Conservation (phyloP, 306 rosid species). For the Corylus americana region DNA sequence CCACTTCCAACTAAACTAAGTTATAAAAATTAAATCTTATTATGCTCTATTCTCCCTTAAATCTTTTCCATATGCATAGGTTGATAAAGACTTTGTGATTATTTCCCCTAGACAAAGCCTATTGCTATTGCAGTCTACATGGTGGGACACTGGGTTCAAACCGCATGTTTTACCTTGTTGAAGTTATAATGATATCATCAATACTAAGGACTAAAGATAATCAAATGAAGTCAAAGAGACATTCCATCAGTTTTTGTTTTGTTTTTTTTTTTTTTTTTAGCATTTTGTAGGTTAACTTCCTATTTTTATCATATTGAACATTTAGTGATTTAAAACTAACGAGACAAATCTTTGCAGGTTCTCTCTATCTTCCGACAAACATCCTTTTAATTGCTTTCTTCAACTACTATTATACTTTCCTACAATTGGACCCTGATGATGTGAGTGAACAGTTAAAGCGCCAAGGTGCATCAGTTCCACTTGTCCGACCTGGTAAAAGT, state of each 20-base stretch:
- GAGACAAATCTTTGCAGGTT: constrained; percentile 54
- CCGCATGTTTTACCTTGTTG: neutral
- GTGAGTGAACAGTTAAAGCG: constrained; percentile 93
- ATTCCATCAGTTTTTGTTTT: neutral
- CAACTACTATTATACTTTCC: constrained; percentile 97
- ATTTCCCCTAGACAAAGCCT: neutral
- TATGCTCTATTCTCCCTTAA: constrained; percentile 9
- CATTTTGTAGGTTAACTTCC: neutral
- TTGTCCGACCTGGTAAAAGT: constrained; percentile 87
- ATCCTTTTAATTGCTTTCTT: constrained; percentile 89
- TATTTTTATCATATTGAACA: neutral
- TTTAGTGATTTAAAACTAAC: constrained; percentile 22
- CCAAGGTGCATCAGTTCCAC: constrained; percentile 97
- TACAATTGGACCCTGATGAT: constrained; percentile 94
- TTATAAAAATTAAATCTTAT: neutral
- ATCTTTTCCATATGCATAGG: constrained; percentile 5
- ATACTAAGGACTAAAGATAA: neutral
- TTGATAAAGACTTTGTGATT: constrained; percentile 11
- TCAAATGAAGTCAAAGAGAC: neutral
- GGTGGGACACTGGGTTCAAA: neutral
- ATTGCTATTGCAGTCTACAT: neutral
- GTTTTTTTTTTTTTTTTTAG: neutral
- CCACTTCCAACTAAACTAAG: neutral
- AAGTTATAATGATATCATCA: neutral
- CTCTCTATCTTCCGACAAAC: constrained; percentile 86